Evolutionary conservation across 2,329 filamentous ascomycete species (phyloP).

Genomic region (Colletotrichum brevisporum): DNA sequence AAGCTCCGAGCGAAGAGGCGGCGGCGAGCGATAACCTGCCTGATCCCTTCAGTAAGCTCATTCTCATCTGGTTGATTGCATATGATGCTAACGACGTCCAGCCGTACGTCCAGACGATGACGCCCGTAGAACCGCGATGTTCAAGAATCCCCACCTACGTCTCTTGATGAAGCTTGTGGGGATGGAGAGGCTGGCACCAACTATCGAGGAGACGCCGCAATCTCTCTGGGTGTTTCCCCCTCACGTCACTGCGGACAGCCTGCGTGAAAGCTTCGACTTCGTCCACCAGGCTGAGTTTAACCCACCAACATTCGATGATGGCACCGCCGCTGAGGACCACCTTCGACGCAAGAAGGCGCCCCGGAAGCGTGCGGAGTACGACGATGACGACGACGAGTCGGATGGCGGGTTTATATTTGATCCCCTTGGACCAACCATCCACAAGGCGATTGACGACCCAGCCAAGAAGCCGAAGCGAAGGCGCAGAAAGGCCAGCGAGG

Average conservation of each 20-base stretch:
- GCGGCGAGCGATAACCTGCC: conserved; percentile 48
- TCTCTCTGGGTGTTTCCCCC: conserved; percentile 84
- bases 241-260: conserved; percentile 71
- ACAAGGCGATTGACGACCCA: conserved; percentile 64
- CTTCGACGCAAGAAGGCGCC: conserved; percentile 78
- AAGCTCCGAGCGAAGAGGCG: conserved; percentile 43
- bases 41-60: conserved; percentile 64
- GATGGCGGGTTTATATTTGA: conserved; percentile 76
- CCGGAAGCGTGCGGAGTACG: conserved; percentile 73
- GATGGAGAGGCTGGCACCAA: conserved; percentile 70
- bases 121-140: conserved; percentile 79
- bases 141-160: conserved; percentile 90
- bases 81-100: conserved; percentile 46
- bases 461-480: conserved; percentile 52
- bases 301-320: conserved; percentile 83
- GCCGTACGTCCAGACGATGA: conserved; percentile 76
- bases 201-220: conserved; percentile 78
- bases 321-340: conserved; percentile 80
- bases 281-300: conserved; percentile 85
- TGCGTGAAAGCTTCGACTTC: conserved; percentile 78
- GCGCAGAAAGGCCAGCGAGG: conserved; percentile 62
- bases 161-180: conserved; percentile 85
- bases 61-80: conserved; percentile 46
- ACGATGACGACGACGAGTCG: conserved; percentile 73
- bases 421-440: conserved; percentile 73